Evolutionary conservation across 768 basidiomycete species (phyloP).

Genomic region (Rhodosporidiobolus sp.): DNA sequence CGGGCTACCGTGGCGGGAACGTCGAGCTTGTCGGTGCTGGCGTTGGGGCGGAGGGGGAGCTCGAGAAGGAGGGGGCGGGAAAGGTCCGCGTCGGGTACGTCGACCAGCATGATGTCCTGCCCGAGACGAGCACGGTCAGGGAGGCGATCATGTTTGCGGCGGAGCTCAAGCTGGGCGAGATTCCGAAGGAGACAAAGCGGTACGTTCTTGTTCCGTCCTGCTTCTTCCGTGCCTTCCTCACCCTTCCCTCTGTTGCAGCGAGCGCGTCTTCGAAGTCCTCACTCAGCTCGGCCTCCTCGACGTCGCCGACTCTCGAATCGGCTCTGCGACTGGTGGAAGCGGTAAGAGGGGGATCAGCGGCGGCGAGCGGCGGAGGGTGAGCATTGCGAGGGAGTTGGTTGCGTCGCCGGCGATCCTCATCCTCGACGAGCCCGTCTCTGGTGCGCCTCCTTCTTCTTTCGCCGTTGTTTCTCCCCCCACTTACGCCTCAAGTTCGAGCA

Average conservation of each 20-base stretch:
- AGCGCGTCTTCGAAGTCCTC: conserved; percentile 61
- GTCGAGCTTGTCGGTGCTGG: conserved; percentile 53
- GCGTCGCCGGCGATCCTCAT: conserved; percentile 79
- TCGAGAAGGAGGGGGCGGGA: background rate
- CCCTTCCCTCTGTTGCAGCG: background rate
- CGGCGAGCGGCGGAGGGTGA: conserved; percentile 84
- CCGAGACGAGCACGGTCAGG: conserved; percentile 55
- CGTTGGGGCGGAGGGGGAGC: background rate
- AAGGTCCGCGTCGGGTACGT: conserved; percentile 73
- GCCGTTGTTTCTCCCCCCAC: conserved; percentile 52
- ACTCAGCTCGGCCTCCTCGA: conserved; percentile 71
- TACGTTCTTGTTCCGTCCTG: background rate
- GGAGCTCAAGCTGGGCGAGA: conserved; percentile 67
- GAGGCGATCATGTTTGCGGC: conserved; percentile 84
- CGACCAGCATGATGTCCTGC: conserved; percentile 53
- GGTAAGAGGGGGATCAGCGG: conserved; percentile 76
- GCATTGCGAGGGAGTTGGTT: conserved; percentile 84
- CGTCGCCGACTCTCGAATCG: conserved; percentile 69
- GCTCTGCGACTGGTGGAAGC: conserved; percentile 59
- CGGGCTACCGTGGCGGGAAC: conserved; percentile 63
- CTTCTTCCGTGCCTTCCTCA: too few species aligned
- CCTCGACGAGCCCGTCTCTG: conserved; percentile 71
- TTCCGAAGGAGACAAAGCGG: conserved; percentile 45
- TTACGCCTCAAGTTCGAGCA: conserved; percentile 40
- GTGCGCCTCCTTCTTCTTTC: conserved; percentile 8